Evolutionary conservation across 2,329 filamentous ascomycete species (phyloP).

Genomic region (Trichoderma semiorbis): DNA sequence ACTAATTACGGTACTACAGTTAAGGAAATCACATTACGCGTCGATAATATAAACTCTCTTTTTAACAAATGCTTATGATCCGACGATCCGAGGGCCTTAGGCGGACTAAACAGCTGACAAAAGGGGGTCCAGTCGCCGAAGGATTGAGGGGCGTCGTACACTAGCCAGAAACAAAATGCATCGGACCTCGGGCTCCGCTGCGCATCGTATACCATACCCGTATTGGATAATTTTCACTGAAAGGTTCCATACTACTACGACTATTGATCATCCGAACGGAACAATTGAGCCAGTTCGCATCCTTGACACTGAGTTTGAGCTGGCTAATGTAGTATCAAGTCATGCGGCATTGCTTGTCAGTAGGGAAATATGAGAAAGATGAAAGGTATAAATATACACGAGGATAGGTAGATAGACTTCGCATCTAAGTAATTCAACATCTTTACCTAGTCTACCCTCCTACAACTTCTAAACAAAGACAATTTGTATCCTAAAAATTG

Average conservation of each 20-base stretch:
- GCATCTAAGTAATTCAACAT: neutral
- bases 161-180: neutral
- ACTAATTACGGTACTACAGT: too few species aligned
- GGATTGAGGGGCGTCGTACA: neutral
- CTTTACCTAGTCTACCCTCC: neutral
- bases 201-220: neutral
- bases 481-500: neutral
- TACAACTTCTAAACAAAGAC: neutral
- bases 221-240: neutral
- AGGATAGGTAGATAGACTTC: neutral
- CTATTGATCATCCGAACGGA: neutral
- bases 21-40: neutral
- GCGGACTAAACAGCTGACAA: neutral
- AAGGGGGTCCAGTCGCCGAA: neutral
- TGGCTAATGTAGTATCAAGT: neutral
- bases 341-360: neutral
- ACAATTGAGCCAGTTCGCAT: neutral
- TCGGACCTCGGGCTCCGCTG: neutral
- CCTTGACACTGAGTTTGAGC: neutral
- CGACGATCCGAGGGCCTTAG: neutral
- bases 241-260: neutral
- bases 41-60: neutral
- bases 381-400: neutral
- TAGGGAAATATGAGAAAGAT: neutral
- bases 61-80: neutral